Conservation (phyloP, 345 rosid species). For the Linum tenue region DNA sequence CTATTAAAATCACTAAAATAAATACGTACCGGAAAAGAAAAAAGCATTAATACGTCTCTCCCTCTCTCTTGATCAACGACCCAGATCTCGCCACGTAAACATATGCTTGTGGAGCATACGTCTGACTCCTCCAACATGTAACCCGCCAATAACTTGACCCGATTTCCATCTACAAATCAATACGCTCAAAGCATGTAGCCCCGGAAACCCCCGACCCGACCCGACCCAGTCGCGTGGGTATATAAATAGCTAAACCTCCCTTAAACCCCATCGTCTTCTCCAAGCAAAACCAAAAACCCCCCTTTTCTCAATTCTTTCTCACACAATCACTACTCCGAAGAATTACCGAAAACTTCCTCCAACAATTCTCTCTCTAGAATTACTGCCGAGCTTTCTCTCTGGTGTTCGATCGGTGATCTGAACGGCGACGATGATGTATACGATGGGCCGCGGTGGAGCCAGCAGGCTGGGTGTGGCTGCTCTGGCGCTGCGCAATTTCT, state of each 20-base stretch:
- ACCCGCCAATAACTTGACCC: not conserved
- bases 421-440: not conserved
- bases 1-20: not conserved
- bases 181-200: not conserved
- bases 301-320: not conserved
- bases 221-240: not conserved
- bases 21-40: not conserved
- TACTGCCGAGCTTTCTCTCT: too few relatives aligned
- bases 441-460: not conserved
- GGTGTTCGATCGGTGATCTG: not conserved
- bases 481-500: not conserved
- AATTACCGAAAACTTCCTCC: too few relatives aligned
- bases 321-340: not conserved
- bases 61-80: not conserved
- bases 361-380: too few relatives aligned
- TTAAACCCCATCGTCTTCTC: not conserved
- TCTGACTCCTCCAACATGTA: too few relatives aligned
- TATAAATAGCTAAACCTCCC: not conserved
- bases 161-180: not conserved
- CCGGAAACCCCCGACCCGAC: conserved; percentile 1
- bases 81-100: not conserved
- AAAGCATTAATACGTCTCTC: not conserved
- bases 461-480: not conserved
- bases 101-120: too few relatives aligned
- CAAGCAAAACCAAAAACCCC: not conserved